Conservation (phyloP, 257 asterid genomes). For the Solanum sitiens region DNA sequence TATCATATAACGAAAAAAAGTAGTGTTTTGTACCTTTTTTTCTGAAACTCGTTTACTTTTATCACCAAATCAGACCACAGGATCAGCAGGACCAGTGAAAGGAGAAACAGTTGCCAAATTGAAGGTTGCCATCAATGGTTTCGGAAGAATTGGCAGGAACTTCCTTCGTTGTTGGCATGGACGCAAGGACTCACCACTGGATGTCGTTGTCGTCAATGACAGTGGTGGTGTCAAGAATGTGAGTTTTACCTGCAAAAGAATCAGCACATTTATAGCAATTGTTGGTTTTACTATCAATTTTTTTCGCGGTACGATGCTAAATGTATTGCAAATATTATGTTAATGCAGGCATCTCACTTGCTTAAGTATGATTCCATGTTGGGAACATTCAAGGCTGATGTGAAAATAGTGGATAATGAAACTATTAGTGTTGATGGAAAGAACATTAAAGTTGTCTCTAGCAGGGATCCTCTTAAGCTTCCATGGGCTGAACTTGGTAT, state of each 20-base stretch:
- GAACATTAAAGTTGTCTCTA: conserved; percentile 72
- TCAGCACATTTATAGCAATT: background rate
- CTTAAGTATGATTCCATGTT: conserved; percentile 87
- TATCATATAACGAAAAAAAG: background rate
- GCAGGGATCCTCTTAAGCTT: conserved; percentile 80
- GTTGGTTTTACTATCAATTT: background rate
- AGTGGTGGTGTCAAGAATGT: conserved; percentile 96
- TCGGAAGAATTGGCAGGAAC: conserved; percentile 90
- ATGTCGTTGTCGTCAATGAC: conserved; percentile 74
- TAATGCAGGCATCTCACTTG: conserved; percentile 76
- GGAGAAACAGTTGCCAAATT: conserved; percentile 73
- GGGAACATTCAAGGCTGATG: conserved; percentile 87
- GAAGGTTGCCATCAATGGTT: conserved; percentile 89
- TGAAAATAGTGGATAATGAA: conserved; percentile 63
- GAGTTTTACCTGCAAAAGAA: conserved; percentile 2
- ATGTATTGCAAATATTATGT: background rate
- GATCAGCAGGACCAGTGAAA: conserved; percentile 44
- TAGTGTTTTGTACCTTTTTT: background rate
- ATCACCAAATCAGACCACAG: conserved; percentile 31
- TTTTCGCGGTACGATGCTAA: background rate
- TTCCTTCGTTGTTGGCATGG: conserved; percentile 98
- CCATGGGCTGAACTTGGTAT: conserved; percentile 95
- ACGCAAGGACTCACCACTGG: conserved; percentile 79
- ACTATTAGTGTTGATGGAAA: conserved; percentile 90
- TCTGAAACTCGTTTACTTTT: background rate